Evolutionary conservation across 163 green algal genomes (phyloP), one percentile per base, ranked within the genome.

Genomic region (Chloroidium sp.): DNA sequence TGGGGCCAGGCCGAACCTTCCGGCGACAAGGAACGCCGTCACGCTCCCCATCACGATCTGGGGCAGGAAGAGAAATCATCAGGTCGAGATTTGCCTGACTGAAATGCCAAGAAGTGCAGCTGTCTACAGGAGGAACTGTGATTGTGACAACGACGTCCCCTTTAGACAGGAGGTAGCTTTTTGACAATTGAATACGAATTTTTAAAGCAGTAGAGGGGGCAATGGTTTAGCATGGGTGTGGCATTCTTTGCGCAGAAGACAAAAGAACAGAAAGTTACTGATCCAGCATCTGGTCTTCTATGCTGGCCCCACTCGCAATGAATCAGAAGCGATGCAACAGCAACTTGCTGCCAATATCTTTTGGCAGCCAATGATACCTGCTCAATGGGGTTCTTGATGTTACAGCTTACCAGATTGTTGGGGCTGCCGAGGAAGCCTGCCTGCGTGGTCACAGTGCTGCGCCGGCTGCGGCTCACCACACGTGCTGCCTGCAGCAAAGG

Each of bases 1-100:
- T 61, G 95, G 95, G 12, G 95, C 95, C 59, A 98, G 86, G 81
- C 95, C 95, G 77, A 98, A 97, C 80, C 94, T 90, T 84, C 92
- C 94, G 69, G 95, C 94, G 62, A 88, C 85, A 79, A 97, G 86
- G 87, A 85, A 92, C n/a, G 90, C 69, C 59, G 85, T 83, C 68
- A 92, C 96, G 85, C 86, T 93, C 3, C 87, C 86, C 59, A 95
- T 81, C 88, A 97, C 93, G 85, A 97, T 97, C 92, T 96, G 87
- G 75, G 36, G 6, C 6, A 76, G 12, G 12, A 8, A 36, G 4
- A 72, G 13, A 4, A 69, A 12, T 67, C 57, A n/a, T 64, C 75
- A 60, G 75, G 2, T 36, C 0, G 14, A 14, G 0, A 14, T 3
- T 8, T 76, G 12, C 72, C 6, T 60, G 72, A 10, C 36, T 59